Evolutionary conservation across 805 yeast species (phyloP).

Genomic region (Zygosaccharomyces pseudorouxii): DNA sequence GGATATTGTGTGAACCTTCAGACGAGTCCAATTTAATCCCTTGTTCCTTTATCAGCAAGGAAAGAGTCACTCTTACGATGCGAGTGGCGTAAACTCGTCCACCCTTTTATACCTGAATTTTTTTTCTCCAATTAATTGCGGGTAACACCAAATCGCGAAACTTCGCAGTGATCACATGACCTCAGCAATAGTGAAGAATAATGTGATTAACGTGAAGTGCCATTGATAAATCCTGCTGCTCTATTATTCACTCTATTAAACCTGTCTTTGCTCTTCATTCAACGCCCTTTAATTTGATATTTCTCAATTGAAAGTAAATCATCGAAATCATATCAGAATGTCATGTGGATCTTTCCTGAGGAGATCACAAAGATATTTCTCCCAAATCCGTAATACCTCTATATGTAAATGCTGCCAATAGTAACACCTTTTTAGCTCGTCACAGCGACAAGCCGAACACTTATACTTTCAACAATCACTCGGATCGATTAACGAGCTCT

Average conservation of each 20-base stretch:
- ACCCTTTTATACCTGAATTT: constrained; percentile 1
- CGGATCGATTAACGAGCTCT: background rate
- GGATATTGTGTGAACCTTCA: background rate
- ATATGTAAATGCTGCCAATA: no score
- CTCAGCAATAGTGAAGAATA: background rate
- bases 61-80: background rate
- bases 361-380: no score
- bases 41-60: background rate
- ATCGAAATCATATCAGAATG: no score
- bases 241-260: no score
- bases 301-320: no score
- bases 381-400: no score
- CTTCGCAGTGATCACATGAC: background rate
- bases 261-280: no score
- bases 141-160: background rate
- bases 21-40: background rate
- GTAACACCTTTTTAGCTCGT: no score
- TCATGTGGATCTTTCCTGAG: no score
- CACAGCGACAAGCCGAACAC: background rate
- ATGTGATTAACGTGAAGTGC: no score
- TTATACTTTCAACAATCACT: background rate
- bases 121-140: background rate
- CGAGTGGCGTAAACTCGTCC: background rate
- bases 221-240: no score
- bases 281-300: no score